Percentiles rank a stretch among this genome's conserved stretches.
Conservation (phyloP, 2,329 filamentous ascomycete genomes). For the Chalaropsis thielavioides region DNA sequence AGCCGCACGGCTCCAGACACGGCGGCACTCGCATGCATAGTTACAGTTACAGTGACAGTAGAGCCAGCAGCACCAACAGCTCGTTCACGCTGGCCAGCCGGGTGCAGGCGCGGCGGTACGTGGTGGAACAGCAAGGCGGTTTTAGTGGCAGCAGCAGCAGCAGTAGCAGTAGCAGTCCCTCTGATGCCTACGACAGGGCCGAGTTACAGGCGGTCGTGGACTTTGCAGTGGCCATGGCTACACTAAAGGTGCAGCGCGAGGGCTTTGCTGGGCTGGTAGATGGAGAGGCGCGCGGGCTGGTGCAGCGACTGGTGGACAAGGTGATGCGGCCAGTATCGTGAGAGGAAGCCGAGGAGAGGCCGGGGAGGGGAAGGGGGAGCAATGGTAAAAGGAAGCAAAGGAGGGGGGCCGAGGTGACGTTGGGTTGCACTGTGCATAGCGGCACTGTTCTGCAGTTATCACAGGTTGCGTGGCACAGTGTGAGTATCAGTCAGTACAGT, state of each 20-base stretch:
- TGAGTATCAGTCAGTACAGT: background rate
- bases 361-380: background rate
- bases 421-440: background rate
- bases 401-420: background rate
- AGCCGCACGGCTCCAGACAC: background rate
- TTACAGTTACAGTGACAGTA: too few relatives aligned
- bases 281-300: conserved; percentile 12
- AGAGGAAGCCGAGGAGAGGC: background rate
- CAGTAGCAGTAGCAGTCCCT: background rate
- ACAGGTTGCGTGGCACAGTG: too few relatives aligned
- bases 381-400: background rate
- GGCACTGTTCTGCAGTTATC: too few relatives aligned
- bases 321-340: background rate
- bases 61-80: too few relatives aligned
- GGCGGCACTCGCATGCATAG: too few relatives aligned
- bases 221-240: conserved; percentile 53
- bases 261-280: conserved; percentile 43
- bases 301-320: background rate
- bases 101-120: too few relatives aligned
- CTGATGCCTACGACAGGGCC: background rate
- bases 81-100: too few relatives aligned
- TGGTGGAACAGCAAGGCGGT: background rate
- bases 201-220: conserved; percentile 29
- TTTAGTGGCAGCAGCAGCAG: background rate
- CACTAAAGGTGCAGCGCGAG: conserved; percentile 51